Evolutionary conservation across 2,329 filamentous ascomycete species (phyloP), one percentile per base, ranked within the genome.

Genomic region (Monosporascus sp.): DNA sequence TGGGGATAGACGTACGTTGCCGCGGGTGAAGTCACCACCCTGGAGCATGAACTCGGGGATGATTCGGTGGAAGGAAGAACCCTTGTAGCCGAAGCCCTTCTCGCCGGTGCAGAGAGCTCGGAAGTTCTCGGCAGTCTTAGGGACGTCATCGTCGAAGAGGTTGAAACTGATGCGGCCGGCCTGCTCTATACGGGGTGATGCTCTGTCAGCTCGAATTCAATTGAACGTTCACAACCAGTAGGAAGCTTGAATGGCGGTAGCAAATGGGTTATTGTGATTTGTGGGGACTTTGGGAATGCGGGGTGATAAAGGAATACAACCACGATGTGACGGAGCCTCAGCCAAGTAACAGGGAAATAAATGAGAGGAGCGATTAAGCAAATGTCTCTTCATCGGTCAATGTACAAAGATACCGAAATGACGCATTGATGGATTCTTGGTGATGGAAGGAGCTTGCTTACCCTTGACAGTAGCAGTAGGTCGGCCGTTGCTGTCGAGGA

Each of bases 1-100:
- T 50, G 1, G 22, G 9, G 39, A 50, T 35, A 46, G 45, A 76
- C 89, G 73, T 80, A 96, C 91, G 76, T 95, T 94, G 70, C 85
- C 84, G 70, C 88, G 88, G 75, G 90, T 95, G 80, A 95, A 95
- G 82, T 96, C 90, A 82, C 90, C 90, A 72, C 90, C 91, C 83
- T 96, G 91, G 66, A 96, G 87, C 91, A 96, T 96, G 83, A 96
- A 96, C 54, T 90, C 74, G 64, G 88, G 88, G 75, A 96, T 96
- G 75, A 96, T 87, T 66, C 91, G 90, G 83, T 96, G 90, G 87
- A 96, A 96, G 63, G 82, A 80, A 65, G 89, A 94, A 70, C 83
- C 84, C 72, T 82, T 74, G 82, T 95, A 96, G 65, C 90, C 89
- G 73, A 88, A 86, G 69, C 89, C 89, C 77, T 90, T 84, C 79